Conservation (phyloP, 805 yeast species). For the Candida piceae region DNA sequence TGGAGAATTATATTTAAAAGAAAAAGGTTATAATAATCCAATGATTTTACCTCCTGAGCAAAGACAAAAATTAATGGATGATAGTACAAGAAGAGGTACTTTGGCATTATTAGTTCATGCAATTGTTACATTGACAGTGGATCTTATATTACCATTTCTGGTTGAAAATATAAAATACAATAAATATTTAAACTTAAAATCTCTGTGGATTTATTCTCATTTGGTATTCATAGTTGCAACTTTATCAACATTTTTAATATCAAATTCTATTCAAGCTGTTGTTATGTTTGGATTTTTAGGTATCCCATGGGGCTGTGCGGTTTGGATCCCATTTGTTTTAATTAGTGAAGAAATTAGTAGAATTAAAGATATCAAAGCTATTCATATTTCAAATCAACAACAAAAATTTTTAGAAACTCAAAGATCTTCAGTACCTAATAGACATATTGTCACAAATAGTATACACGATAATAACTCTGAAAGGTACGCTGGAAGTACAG, state of each 20-base stretch:
- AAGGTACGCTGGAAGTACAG: slow-evolving; percentile 1
- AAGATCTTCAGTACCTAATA: not conserved
- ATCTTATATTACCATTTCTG: slow-evolving; percentile 40
- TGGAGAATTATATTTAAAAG: slow-evolving; percentile 48
- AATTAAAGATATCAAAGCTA: slow-evolving; percentile 42
- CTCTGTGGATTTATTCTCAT: slow-evolving; percentile 49
- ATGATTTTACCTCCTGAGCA: slow-evolving; percentile 37
- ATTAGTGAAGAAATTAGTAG: slow-evolving; percentile 54
- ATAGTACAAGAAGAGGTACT: slow-evolving; percentile 48
- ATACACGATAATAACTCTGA: not conserved
- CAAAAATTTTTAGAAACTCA: slow-evolving; percentile 5
- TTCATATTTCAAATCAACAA: slow-evolving; percentile 20
- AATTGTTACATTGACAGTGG: slow-evolving; percentile 39
- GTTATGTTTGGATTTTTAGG: slow-evolving; percentile 49
- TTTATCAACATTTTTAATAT: slow-evolving; percentile 41
- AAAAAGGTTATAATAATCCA: slow-evolving; percentile 34
- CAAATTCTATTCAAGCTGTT: slow-evolving; percentile 38
- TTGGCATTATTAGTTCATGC: slow-evolving; percentile 47
- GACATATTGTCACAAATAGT: not conserved
- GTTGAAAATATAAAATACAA: slow-evolving; percentile 20
- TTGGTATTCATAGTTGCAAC: slow-evolving; percentile 44
- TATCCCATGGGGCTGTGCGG: slow-evolving; percentile 59
- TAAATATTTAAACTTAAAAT: slow-evolving; percentile 25
- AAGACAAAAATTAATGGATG: slow-evolving; percentile 33
- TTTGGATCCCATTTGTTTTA: slow-evolving; percentile 63